Evolutionary conservation across 208 protist species (phyloP).

Genomic region (Leptomonas pyrrhocoris): DNA sequence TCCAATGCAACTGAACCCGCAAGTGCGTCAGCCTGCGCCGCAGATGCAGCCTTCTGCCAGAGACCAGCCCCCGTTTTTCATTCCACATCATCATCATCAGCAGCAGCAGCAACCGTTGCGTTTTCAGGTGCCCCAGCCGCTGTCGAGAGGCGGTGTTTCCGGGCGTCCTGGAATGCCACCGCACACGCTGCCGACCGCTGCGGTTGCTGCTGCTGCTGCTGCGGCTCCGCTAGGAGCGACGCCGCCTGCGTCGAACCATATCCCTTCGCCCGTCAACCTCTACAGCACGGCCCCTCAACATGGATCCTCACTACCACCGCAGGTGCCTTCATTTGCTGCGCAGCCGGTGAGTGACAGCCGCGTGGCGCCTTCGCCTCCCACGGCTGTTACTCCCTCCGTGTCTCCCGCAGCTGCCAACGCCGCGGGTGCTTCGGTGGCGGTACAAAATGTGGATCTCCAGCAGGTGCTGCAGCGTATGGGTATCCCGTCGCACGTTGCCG

Average conservation of each 20-base stretch:
- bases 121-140: not conserved
- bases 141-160: not conserved
- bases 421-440: not conserved
- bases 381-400: not conserved
- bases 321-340: not conserved
- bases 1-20: not conserved
- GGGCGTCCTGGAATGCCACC: not conserved
- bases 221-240: not conserved
- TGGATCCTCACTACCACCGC: too few relatives aligned
- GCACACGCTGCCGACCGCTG: not conserved
- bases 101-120: conserved; percentile 1
- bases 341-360: not conserved
- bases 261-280: too few relatives aligned
- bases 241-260: too few relatives aligned
- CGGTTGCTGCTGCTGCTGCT: not conserved
- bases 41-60: conserved; percentile 4
- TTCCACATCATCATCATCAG: not conserved
- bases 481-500: conserved; percentile 5
- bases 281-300: not conserved
- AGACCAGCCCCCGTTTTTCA: not conserved
- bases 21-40: not conserved
- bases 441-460: conserved; percentile 7
- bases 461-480: conserved; percentile 18
- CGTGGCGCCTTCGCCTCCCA: not conserved
- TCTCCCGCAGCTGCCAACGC: conserved; percentile 2